Percentiles rank a stretch among this genome's conserved stretches.
Evolutionary conservation across 371 early-diverging fungal species (phyloP).

Genomic region (Coemansia sp.): DNA sequence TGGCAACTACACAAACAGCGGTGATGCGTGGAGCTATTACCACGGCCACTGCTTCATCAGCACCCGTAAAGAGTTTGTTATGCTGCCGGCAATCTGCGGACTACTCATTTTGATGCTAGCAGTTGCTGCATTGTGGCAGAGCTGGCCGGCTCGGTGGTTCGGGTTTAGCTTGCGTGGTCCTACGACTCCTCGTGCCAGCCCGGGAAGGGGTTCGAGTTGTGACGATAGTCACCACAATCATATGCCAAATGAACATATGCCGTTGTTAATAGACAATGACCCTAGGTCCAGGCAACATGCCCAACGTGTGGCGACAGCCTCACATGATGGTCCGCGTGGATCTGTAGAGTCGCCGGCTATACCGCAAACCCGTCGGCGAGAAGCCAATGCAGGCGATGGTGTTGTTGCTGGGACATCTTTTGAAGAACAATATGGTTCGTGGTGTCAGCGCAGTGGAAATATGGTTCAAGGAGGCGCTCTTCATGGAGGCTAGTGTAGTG

Average conservation of each 20-base stretch:
- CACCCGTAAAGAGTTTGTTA: conserved; percentile 34
- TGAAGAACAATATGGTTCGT: conserved; percentile 48
- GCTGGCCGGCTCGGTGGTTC: conserved; percentile 10
- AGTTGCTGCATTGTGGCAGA: conserved; percentile 28
- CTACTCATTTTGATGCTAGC: conserved; percentile 25
- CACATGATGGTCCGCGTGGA: neutral
- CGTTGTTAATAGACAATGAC: conserved; percentile 47
- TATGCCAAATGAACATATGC: conserved; percentile 20
- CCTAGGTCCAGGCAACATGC: conserved; percentile 15
- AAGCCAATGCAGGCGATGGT: neutral
- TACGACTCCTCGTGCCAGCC: conserved; percentile 11
- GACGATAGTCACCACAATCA: neutral
- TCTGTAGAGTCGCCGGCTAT: neutral
- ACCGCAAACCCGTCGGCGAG: neutral
- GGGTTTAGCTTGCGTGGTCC: neutral
- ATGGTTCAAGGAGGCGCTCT: conserved; percentile 19
- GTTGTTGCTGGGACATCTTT: conserved; percentile 13
- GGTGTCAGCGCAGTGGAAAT: conserved; percentile 35
- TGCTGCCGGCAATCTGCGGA: conserved; percentile 29
- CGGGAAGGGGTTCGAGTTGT: neutral
- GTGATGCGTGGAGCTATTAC: conserved; percentile 38
- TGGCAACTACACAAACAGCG: conserved; percentile 23
- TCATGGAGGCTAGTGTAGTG: neutral
- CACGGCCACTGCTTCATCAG: conserved; percentile 43
- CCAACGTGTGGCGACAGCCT: neutral